Evolutionary conservation across 2,329 filamentous ascomycete genomes (phyloP), one percentile per base, ranked within the genome.

Genomic region (Alternaria viburni): DNA sequence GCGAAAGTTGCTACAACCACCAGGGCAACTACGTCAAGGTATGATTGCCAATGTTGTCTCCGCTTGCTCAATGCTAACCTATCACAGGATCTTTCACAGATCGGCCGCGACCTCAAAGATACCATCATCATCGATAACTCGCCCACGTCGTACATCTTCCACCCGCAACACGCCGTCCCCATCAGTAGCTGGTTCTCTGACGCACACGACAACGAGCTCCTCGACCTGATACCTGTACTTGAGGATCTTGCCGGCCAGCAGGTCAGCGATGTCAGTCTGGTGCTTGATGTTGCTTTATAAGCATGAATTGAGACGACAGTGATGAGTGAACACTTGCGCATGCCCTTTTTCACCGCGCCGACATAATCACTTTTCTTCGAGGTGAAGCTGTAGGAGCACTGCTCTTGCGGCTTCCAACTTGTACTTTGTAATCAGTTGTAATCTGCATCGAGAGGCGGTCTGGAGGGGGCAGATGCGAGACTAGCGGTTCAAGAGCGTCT

Each of bases 161-260:
- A 99, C 79, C 96, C 96, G 23, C 95, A 99, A 84, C 96, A 99
- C 80, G 96, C 96, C 65, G 95, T 99, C 54, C 96, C 96, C 25
- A 99, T 99, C 83, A 97, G 94, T 87, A 98, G 95, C 86, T 99
- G 96, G 96, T 99, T 99, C 84, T 97, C 94, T 70, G 96, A 99
- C 83, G 96, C 96, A 66, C 96, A 99, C 82, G 96, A 99, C 84
- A 99, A 99, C 82, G 96, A 99, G 86, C 87, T 99, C 66, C 86
- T 99, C 76, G 96, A 99, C 80, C 86, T 99, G 74, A 98, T 99
- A 80, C 96, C 96, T 57, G 96, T 99, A 74, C 93, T 99, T 70
- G 96, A 99, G 86, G 96, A 99, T 82, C 86, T 99, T 77, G 95
- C 96, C 66, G 91, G 92, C 71, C 82, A 90, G 64, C 92, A 95